phyloP scores from a whole-genome alignment of 1,139 yeast genomes.

The Maudiozyma humilis region DNA sequence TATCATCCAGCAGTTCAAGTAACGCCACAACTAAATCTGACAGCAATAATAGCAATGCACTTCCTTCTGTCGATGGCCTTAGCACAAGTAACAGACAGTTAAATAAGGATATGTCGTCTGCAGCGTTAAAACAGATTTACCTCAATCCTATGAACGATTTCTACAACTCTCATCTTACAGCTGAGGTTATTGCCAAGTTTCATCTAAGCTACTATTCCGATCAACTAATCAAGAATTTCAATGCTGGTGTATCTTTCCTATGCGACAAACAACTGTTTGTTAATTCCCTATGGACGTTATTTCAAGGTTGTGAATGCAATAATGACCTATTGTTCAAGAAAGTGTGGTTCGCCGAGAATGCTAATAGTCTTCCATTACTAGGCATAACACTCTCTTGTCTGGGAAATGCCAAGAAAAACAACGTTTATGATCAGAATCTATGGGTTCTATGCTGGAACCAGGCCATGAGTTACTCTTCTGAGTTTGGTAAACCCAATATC shows the following conservation, averaged over 20 bases:
- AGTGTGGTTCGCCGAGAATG: not conserved
- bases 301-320: not conserved
- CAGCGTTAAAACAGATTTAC: not conserved
- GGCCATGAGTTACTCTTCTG: slow-evolving; percentile 1
- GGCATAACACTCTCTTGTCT: slow-evolving; percentile 6
- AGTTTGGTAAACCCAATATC: not conserved
- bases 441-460: slow-evolving; percentile 10
- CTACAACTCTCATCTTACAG: slow-evolving; percentile 2
- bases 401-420: slow-evolving; percentile 4
- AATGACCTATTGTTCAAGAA: slow-evolving; percentile 2
- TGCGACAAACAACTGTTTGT: slow-evolving; percentile 2
- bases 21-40: too few species aligned
- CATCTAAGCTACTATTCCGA: slow-evolving; percentile 3
- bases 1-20: too few species aligned
- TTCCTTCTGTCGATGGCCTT: too few species aligned
- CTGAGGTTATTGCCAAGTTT: not conserved
- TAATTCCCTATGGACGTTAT: not conserved
- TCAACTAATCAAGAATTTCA: slow-evolving; percentile 5
- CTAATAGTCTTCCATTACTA: slow-evolving; percentile 1
- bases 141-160: slow-evolving; percentile 4
- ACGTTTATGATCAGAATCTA: slow-evolving; percentile 3
- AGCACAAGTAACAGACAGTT: too few species aligned
- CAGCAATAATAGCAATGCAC: too few species aligned
- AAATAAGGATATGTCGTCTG: too few species aligned
- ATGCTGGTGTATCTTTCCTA: slow-evolving; percentile 3